Base-by-base conservation (phyloP, 2,329 filamentous ascomycete genomes). In the Phialocephala subalpina region DNA sequence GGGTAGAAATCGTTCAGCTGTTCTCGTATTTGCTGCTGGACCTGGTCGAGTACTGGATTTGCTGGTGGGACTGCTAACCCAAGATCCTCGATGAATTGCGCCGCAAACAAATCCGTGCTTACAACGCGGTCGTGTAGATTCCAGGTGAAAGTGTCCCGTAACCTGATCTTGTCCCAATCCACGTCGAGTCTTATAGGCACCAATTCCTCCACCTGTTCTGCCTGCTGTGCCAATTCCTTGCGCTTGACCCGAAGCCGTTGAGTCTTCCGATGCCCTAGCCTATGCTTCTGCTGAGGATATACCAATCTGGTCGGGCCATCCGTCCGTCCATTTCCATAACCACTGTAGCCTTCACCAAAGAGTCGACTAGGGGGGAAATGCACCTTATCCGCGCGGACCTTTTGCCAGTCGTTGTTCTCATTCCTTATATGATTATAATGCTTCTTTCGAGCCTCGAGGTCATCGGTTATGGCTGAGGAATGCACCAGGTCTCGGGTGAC, bases 111-210 rank as follows among this genome's bases (percentile, higher is more conserved):
- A 64, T 97, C 91, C 22, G 90, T 87, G 25, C 88, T 85, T 2
- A 97, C 87, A 14, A 96, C 86, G 65, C 94, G 90, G 77, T 99
- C 96, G 80, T 97, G 93, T 40, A 98, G 84, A 78, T 99, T 99
- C 94, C 95, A 99, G 2, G 96, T 98, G 73, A 99, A 97, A 0
- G 96, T 98, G 79, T 99, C 96, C 77, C 96, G 92, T 67, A 99
- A 84, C 80, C 96, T 96, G 73, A 98, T 88, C 81, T 97, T 97
- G 72, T 98, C 95, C 86, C 92, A 92, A 75, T 99, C 96, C 58
- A 98, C 92, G 74, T 99, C 96, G 62, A 99, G 81, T 57, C 96
- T 88, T 70, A 99, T 87, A 2, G 96, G 96, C 0, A 98, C 92
- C 62, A 99, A 82, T 76, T 97, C 93, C 78, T 99, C 96, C 61